Conservation (phyloP, 768 basidiomycete genomes). For the Tephrocybe sp. region DNA sequence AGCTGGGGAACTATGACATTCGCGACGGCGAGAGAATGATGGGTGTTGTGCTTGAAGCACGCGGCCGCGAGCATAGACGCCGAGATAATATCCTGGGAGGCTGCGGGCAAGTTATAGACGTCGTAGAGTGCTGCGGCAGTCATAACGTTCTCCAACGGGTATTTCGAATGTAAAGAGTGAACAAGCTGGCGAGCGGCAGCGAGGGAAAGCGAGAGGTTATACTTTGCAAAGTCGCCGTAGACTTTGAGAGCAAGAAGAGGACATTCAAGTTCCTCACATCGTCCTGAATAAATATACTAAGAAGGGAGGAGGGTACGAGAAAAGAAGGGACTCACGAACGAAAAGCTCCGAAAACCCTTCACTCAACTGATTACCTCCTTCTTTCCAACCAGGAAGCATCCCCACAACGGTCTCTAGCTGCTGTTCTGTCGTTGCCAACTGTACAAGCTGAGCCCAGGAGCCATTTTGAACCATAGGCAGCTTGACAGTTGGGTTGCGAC, state of each 20-base stretch:
- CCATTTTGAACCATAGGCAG: constrained; percentile 32
- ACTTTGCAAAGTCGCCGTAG: constrained; percentile 61
- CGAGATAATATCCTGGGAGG: constrained; percentile 53
- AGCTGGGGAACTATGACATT: constrained; percentile 40
- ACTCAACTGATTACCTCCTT: constrained; percentile 36
- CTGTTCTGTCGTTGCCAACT: constrained; percentile 45
- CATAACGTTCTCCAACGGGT: constrained; percentile 47
- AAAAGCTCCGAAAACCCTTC: constrained; percentile 43
- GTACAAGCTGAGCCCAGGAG: constrained; percentile 49
- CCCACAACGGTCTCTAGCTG: constrained; percentile 46
- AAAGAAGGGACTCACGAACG: constrained; percentile 43
- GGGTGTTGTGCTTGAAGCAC: constrained; percentile 44
- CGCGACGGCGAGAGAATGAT: constrained; percentile 38
- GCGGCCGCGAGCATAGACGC: constrained; percentile 56
- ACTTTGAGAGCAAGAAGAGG: constrained; percentile 56
- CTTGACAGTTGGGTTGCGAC: neutral
- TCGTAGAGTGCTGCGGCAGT: constrained; percentile 52
- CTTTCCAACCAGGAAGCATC: constrained; percentile 49
- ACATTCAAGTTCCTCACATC: constrained; percentile 56
- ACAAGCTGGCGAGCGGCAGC: constrained; percentile 54
- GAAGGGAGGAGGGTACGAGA: neutral
- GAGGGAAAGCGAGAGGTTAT: constrained; percentile 51
- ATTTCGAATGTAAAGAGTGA: constrained; percentile 46
- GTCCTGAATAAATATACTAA: constrained; percentile 35
- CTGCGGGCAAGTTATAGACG: constrained; percentile 50